Percentiles rank a stretch among this genome's conserved stretches.
phyloP scores from a whole-genome alignment of 345 rosid genomes.

The Linum tenue region DNA sequence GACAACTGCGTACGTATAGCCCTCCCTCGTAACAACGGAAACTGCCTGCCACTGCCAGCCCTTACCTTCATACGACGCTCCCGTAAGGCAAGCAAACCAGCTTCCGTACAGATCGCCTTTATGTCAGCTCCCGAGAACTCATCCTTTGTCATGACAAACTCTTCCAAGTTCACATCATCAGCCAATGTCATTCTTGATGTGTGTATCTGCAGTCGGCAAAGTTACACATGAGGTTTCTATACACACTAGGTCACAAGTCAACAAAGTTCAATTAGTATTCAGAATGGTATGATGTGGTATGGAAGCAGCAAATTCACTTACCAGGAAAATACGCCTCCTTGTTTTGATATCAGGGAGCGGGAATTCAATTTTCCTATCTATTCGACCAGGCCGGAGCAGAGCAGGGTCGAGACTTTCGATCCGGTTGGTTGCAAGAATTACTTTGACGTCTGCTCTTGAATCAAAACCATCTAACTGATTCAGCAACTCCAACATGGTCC shows the following conservation, averaged over 20 bases:
- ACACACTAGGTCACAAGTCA: background rate
- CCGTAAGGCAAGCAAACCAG: slow-evolving; percentile 87
- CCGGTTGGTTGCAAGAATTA: slow-evolving; percentile 90
- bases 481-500: slow-evolving; percentile 94
- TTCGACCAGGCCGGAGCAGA: slow-evolving; percentile 88
- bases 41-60: background rate
- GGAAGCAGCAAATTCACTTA: slow-evolving; percentile 10
- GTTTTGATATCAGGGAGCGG: slow-evolving; percentile 99
- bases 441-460: slow-evolving; percentile 96
- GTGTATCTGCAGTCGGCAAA: slow-evolving; percentile 51
- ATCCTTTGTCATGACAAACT: slow-evolving; percentile 96
- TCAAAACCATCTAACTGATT: slow-evolving; percentile 96
- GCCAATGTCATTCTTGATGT: slow-evolving; percentile 92
- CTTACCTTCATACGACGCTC: slow-evolving; percentile 97
- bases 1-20: background rate
- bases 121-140: slow-evolving; percentile 98
- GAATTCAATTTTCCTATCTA: slow-evolving; percentile 92
- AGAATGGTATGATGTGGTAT: background rate
- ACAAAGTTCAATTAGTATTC: background rate
- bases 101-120: slow-evolving; percentile 95
- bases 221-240: background rate
- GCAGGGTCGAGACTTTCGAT: slow-evolving; percentile 97
- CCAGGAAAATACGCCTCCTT: slow-evolving; percentile 95
- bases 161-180: slow-evolving; percentile 96
- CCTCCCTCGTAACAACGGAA: background rate